Conservation (phyloP, 75 land plant species). For the Adiantum capillusveneris region DNA sequence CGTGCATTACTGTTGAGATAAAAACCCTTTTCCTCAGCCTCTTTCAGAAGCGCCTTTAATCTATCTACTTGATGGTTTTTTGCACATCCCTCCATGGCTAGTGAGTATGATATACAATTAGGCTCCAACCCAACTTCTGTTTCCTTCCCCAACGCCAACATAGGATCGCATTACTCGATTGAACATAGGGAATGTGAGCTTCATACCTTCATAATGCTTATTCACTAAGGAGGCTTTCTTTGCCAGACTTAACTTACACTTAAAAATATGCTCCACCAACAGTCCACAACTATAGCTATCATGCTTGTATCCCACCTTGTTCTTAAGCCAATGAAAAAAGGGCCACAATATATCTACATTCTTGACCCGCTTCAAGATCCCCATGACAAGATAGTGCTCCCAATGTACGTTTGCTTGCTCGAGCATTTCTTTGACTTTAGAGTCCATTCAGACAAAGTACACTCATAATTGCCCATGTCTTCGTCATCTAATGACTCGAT, state of each 20-base stretch:
- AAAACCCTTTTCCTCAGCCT: no score
- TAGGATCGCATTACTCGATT: neutral
- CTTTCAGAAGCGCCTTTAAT: no score
- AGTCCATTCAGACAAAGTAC: neutral
- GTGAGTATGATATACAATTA: no score
- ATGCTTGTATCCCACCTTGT: neutral
- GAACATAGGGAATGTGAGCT: neutral
- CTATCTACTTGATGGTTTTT: no score
- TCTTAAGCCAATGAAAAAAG: neutral
- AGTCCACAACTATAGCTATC: neutral
- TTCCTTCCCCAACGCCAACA: neutral
- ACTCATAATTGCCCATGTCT: neutral
- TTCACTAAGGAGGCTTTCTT: neutral
- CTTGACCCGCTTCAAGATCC: neutral
- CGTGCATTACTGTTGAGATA: no score
- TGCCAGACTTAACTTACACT: neutral
- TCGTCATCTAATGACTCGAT: no score
- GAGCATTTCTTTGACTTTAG: neutral
- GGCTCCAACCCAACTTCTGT: neutral
- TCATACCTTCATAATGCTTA: neutral
- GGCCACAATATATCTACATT: neutral
- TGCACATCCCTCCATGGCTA: no score
- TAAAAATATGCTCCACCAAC: neutral
- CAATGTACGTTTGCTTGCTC: neutral
- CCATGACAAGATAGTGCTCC: neutral